Evolutionary conservation across 2,329 filamentous ascomycete species (phyloP).

Genomic region (Xylariales sp.): DNA sequence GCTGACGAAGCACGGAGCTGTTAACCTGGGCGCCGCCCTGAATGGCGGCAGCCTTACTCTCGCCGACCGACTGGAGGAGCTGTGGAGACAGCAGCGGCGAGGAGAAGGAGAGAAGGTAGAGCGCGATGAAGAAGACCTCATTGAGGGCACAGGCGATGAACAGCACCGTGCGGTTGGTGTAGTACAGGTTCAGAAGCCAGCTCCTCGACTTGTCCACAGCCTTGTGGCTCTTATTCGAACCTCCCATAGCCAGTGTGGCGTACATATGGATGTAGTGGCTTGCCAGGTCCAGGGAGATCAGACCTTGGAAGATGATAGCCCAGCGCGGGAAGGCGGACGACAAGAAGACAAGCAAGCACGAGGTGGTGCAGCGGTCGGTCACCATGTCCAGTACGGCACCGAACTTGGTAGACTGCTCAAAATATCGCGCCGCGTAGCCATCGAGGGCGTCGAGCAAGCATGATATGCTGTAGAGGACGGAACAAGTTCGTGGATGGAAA

Average conservation of each 20-base stretch:
- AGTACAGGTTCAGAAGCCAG: conserved; percentile 90
- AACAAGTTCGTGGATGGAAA: conserved; percentile 93
- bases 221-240: conserved; percentile 81
- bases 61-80: conserved; percentile 61
- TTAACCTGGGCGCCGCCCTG: conserved; percentile 66
- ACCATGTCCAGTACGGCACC: conserved; percentile 99
- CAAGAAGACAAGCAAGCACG: conserved; percentile 90
- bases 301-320: conserved; percentile 87
- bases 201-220: conserved; percentile 84
- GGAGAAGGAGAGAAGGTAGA: conserved; percentile 96
- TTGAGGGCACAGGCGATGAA: conserved; percentile 89
- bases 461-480: conserved; percentile 84
- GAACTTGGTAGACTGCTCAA: conserved; percentile 89
- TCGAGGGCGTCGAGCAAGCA: conserved; percentile 95
- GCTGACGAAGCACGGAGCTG: conserved; percentile 63
- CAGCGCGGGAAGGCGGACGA: conserved; percentile 92
- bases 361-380: conserved; percentile 94
- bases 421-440: conserved; percentile 85
- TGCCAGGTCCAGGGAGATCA: conserved; percentile 89
- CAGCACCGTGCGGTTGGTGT: conserved; percentile 93
- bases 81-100: conserved; percentile 85
- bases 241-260: conserved; percentile 83
- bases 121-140: conserved; percentile 95
- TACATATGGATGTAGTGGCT: conserved; percentile 99
- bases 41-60: conserved; percentile 45